Conservation (phyloP, 1,139 yeast genomes). For the Geotrichum aggregatum region DNA sequence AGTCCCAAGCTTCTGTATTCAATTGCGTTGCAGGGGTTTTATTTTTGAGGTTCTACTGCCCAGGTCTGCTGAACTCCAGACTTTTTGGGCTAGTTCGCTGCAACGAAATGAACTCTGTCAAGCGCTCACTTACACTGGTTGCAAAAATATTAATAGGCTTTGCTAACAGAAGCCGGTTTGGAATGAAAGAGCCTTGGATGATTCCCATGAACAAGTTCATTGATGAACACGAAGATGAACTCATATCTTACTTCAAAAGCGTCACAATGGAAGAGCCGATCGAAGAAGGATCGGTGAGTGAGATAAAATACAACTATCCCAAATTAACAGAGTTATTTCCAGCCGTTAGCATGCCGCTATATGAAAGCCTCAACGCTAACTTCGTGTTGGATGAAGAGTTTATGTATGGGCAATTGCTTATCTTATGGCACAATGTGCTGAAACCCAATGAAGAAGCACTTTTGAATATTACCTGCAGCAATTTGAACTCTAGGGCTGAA, state of each 20-base stretch:
- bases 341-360: slow-evolving; percentile 2
- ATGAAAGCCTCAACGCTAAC: slow-evolving; percentile 2
- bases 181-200: slow-evolving; percentile 79
- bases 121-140: slow-evolving; percentile 74
- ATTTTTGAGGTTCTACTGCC: slow-evolving; percentile 83
- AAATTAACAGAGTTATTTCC: not conserved
- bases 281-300: not conserved
- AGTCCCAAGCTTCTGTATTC: slow-evolving; percentile 3
- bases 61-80: slow-evolving; percentile 86
- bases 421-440: slow-evolving; percentile 4
- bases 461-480: not conserved
- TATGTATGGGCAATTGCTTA: slow-evolving; percentile 3
- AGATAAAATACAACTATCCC: not conserved
- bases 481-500: not conserved
- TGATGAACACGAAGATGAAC: slow-evolving; percentile 52
- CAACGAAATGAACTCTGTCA: slow-evolving; percentile 67
- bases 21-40: slow-evolving; percentile 77
- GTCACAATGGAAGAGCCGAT: slow-evolving; percentile 40
- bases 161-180: slow-evolving; percentile 72
- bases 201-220: slow-evolving; percentile 66
- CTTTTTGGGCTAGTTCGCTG: slow-evolving; percentile 65
- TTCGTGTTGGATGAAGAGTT: slow-evolving; percentile 12
- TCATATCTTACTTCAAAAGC: slow-evolving; percentile 64
- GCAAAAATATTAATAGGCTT: slow-evolving; percentile 78
- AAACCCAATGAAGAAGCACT: not conserved